These are phyloP conservation scores for Nicotiana obtusifolia DNA, from an alignment of 257 asterid species.

Conservation along the genomic window DNA sequence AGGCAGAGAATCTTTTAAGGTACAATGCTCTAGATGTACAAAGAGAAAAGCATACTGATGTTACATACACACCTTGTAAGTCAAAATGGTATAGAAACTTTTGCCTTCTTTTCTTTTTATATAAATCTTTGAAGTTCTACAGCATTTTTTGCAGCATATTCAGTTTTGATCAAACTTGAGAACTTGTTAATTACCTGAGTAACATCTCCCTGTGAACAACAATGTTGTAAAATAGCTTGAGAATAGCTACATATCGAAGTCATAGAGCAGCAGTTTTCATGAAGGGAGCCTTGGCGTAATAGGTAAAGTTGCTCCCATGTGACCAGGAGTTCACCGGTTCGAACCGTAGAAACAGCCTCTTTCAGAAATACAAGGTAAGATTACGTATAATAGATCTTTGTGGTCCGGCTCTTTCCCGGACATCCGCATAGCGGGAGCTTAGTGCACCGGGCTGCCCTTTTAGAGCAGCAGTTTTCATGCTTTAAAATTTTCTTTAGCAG, in stretches of 20 bases:
- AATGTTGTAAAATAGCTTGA: too few species aligned
- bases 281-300: too few species aligned
- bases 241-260: neutral
- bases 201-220: neutral
- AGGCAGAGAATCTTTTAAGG: neutral
- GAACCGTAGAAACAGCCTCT: too few species aligned
- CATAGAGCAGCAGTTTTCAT: too few species aligned
- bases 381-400: too few species aligned
- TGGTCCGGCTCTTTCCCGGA: too few species aligned
- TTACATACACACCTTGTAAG: slow-evolving; percentile 36
- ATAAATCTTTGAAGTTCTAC: neutral
- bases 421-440: too few species aligned
- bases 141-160: neutral
- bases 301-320: too few species aligned
- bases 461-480: neutral
- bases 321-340: too few species aligned
- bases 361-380: too few species aligned
- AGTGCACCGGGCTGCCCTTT: too few species aligned
- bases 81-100: slow-evolving; percentile 32
- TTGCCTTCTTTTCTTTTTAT: neutral
- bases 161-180: neutral
- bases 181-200: neutral
- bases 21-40: neutral
- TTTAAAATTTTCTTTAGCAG: too few species aligned
- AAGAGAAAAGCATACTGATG: slow-evolving; percentile 22